These are phyloP conservation scores for Phlebopus sp. DNA, from an alignment of 1,284 basidiomycete genomes.

Conservation along the genomic window DNA sequence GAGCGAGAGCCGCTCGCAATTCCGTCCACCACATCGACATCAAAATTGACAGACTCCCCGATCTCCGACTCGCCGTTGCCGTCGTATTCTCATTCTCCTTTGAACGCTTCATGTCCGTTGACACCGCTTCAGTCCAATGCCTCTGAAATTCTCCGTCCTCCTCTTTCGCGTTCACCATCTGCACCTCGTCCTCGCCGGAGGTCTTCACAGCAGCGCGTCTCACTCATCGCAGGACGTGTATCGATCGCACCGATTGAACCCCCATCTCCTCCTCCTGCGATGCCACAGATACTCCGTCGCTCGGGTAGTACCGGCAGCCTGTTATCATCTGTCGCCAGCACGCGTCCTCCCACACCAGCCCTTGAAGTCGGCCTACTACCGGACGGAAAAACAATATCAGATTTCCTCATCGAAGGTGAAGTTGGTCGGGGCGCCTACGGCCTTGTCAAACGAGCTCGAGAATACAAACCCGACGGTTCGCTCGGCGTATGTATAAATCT, in stretches of 20 bases:
- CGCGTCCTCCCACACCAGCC: slow-evolving; percentile 59
- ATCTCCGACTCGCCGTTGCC: slow-evolving; percentile 21
- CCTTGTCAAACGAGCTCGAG: slow-evolving; percentile 86
- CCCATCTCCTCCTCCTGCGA: slow-evolving; percentile 53
- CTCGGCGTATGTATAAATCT: slow-evolving; percentile 64
- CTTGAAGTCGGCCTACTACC: slow-evolving; percentile 47
- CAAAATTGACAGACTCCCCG: slow-evolving; percentile 23
- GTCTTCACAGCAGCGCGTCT: slow-evolving; percentile 79
- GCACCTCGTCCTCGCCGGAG: slow-evolving; percentile 65
- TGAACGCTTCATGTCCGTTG: slow-evolving; percentile 10
- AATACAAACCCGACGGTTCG: slow-evolving; percentile 73
- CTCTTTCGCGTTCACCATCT: slow-evolving; percentile 38
- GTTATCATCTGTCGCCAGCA: slow-evolving; percentile 56
- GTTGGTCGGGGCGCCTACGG: slow-evolving; percentile 97
- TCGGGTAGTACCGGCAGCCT: slow-evolving; percentile 59
- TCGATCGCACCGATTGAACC: slow-evolving; percentile 70
- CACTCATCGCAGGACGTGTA: slow-evolving; percentile 75
- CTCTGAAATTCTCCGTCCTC: slow-evolving; percentile 24
- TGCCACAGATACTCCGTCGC: slow-evolving; percentile 61
- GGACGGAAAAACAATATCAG: slow-evolving; percentile 66
- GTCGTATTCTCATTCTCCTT: slow-evolving; percentile 36
- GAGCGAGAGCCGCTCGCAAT: slow-evolving; percentile 4
- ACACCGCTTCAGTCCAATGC: slow-evolving; percentile 18
- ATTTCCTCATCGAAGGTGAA: slow-evolving; percentile 82
- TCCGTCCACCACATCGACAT: slow-evolving; percentile 12